A percentile compares a stretch with the other conserved stretches of the same genome.
Evolutionary conservation across 2,329 filamentous ascomycete species (phyloP).

Genomic region (Fusarium citri): DNA sequence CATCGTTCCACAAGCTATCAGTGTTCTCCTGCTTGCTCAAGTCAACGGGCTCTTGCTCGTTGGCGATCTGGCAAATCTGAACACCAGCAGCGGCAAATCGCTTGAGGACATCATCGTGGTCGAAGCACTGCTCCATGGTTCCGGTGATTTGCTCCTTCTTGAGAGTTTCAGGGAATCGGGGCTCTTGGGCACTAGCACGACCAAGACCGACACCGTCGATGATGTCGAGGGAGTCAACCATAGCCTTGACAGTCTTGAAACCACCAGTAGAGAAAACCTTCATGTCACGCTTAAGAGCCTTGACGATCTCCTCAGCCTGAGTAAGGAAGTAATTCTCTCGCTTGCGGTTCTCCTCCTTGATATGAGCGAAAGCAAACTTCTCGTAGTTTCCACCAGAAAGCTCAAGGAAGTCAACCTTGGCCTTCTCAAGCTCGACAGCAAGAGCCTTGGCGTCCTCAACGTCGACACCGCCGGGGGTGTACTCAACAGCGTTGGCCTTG

Average conservation of each 20-base stretch:
- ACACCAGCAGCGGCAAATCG: slow-evolving; percentile 17
- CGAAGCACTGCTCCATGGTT: slow-evolving; percentile 12
- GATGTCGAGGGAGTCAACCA: slow-evolving; percentile 26
- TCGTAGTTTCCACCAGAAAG: slow-evolving; percentile 70
- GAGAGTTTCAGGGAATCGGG: slow-evolving; percentile 4
- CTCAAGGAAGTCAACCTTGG: slow-evolving; percentile 67
- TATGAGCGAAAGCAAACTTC: slow-evolving; percentile 60
- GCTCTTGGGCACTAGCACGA: slow-evolving; percentile 21
- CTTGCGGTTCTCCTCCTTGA: slow-evolving; percentile 63
- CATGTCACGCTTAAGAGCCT: slow-evolving; percentile 24
- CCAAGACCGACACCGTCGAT: slow-evolving; percentile 29
- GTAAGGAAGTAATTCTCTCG: slow-evolving; percentile 69
- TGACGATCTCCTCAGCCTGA: slow-evolving; percentile 64
- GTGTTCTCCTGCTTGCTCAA: slow-evolving; percentile 28
- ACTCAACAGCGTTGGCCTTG: slow-evolving; percentile 67
- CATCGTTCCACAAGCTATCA: slow-evolving; percentile 23
- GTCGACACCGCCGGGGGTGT: slow-evolving; percentile 62
- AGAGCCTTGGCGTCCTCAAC: slow-evolving; percentile 62
- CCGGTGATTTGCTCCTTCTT: slow-evolving; percentile 6
- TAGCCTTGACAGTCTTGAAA: slow-evolving; percentile 18
- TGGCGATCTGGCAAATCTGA: slow-evolving; percentile 28
- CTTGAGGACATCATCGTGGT: slow-evolving; percentile 20
- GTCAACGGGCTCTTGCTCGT: slow-evolving; percentile 14
- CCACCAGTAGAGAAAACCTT: slow-evolving; percentile 34
- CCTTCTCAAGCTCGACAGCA: slow-evolving; percentile 58